These are phyloP conservation scores for Geum urbanum DNA, from an alignment of 306 rosid species.

Conservation along the genomic window DNA sequence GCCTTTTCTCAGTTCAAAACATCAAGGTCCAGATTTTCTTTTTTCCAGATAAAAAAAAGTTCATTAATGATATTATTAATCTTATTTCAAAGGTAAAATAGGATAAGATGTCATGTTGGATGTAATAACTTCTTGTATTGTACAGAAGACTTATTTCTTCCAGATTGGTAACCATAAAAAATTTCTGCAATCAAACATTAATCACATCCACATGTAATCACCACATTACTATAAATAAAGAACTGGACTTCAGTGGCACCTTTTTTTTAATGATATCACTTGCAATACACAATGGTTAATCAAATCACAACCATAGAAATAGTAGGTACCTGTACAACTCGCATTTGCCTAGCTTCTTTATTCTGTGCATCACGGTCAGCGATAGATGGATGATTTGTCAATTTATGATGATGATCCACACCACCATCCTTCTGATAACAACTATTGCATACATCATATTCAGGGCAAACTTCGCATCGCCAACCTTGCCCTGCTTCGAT, in stretches of 20 bases:
- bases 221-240: background rate
- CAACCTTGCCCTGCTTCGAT: slow-evolving; percentile 98
- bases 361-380: slow-evolving; percentile 96
- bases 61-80: too few relatives aligned
- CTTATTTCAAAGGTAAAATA: too few relatives aligned
- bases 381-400: slow-evolving; percentile 90
- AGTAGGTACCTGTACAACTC: slow-evolving; percentile 69
- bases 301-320: slow-evolving; percentile 4
- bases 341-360: slow-evolving; percentile 87
- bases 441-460: slow-evolving; percentile 85
- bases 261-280: background rate
- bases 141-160: background rate
- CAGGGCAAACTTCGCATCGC: slow-evolving; percentile 96
- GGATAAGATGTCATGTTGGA: too few relatives aligned
- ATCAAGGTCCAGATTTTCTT: background rate
- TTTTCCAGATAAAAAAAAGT: too few relatives aligned
- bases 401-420: slow-evolving; percentile 82
- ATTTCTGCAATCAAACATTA: background rate
- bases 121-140: too few relatives aligned
- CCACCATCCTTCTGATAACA: slow-evolving; percentile 90
- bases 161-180: background rate
- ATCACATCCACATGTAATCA: background rate
- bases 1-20: background rate
- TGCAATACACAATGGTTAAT: background rate
- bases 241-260: background rate